Evolutionary conservation across 129 eudicot genomes (phyloP), one percentile per base, ranked within the genome.

Genomic region (Flaveria brownii): DNA sequence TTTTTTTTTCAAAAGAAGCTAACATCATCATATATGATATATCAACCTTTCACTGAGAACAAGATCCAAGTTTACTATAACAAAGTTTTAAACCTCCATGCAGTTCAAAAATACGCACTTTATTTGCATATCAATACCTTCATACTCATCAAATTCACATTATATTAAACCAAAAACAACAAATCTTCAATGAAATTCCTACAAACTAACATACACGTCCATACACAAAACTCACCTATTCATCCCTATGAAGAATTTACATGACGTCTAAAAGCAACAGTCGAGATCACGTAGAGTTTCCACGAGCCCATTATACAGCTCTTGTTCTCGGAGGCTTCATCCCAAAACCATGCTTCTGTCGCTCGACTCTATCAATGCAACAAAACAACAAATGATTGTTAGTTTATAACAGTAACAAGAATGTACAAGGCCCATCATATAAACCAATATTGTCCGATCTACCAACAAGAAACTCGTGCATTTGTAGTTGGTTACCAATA

Each of bases 281-380:
- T 62, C 18, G 17, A 26, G 47, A 57, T 18, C 68, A 41, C 46
- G 45, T 20, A 2, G n/a, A 16, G 43, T 17, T 26, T 61, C 25
- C 57, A 72, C 45, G 15, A 68, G 28, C 63, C 20, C 59, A 14
- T 73, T 66, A 80, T 67, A 55, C 69, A 67, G 30, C 75, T 18
- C 67, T 60, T 9, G 84, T 77, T 61, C 83, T 83, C 18, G 97
- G 97, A 56, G 81, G 77, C 85, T 77, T 91, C 99, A 95, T 95
- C 78, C 99, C 99, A 52, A 91, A 91, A 49, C 99, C 99, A 79
- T 73, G 97, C 82, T 91, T 91, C 75, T 80, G 81, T 80, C 84
- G 91, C 85, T 94, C 96, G 60, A 94, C 87, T 16, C 99, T 94
- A 89, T 67, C 42, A 46, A 56, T 68, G 82, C 9, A 52, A 46